A percentile compares a stretch with the other conserved stretches of the same genome.
Conservation (phyloP, 2,329 filamentous ascomycete species). For the Colletotrichum sp. region DNA sequence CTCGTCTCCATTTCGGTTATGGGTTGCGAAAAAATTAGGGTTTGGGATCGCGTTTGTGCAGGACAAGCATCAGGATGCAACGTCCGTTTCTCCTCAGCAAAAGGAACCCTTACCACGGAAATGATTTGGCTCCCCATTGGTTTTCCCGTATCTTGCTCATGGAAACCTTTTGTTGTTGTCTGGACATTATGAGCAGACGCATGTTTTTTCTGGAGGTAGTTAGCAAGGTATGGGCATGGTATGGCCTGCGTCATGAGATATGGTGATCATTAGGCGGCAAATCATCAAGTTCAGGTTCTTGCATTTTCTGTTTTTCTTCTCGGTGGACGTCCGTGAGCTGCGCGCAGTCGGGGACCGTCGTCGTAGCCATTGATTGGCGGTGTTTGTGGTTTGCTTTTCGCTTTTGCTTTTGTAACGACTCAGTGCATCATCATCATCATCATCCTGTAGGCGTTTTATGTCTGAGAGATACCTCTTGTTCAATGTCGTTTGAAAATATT, state of each 20-base stretch:
- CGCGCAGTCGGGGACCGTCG: neutral
- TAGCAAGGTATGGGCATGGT: slow-evolving; percentile 10
- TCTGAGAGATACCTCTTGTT: slow-evolving; percentile 18
- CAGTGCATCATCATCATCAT: neutral
- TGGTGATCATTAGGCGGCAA: slow-evolving; percentile 18
- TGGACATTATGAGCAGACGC: slow-evolving; percentile 16
- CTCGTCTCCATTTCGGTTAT: neutral
- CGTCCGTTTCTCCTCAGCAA: neutral
- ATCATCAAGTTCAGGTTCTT: slow-evolving; percentile 9
- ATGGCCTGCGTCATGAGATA: slow-evolving; percentile 18
- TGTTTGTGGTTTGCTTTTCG: neutral
- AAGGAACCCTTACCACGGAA: slow-evolving; percentile 2
- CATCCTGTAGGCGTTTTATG: slow-evolving; percentile 15
- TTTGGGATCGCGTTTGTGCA: neutral
- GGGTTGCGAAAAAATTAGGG: slow-evolving; percentile 1
- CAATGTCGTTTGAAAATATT: neutral
- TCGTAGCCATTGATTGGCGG: neutral
- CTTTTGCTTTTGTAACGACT: neutral
- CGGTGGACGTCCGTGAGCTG: slow-evolving; percentile 7
- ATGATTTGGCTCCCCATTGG: slow-evolving; percentile 19
- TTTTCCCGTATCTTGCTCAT: slow-evolving; percentile 16
- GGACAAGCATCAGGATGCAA: slow-evolving; percentile 15
- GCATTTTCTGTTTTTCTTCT: neutral
- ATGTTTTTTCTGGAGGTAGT: slow-evolving; percentile 19
- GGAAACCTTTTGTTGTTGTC: slow-evolving; percentile 12